phyloP scores from a whole-genome alignment of 306 rosid species.

The Dicorynia guianensis region DNA sequence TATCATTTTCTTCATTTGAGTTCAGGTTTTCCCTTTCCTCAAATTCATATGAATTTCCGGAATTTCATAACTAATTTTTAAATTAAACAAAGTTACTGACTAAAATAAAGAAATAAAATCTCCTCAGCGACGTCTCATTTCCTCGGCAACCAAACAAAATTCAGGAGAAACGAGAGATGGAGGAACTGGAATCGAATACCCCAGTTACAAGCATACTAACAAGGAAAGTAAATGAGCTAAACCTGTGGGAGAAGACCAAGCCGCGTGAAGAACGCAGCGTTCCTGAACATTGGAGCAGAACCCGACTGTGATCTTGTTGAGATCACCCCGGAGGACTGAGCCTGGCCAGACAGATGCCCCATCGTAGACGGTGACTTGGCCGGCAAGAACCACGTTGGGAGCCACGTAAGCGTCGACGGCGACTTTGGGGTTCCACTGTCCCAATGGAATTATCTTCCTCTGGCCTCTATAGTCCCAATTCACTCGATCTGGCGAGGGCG shows the following conservation, averaged over 20 bases:
- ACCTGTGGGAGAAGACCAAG: slow-evolving; percentile 99
- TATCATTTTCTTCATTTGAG: neutral
- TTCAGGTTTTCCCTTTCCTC: neutral
- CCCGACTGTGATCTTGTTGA: slow-evolving; percentile 92
- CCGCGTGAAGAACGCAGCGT: slow-evolving; percentile 89
- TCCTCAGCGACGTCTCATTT: neutral
- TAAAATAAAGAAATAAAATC: neutral
- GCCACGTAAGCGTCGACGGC: slow-evolving; percentile 99
- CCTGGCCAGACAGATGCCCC: slow-evolving; percentile 99
- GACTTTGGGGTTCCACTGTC: slow-evolving; percentile 92
- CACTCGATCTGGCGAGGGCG: slow-evolving; percentile 81
- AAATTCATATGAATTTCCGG: neutral
- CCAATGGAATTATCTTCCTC: slow-evolving; percentile 85
- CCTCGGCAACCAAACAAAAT: slow-evolving; percentile 10
- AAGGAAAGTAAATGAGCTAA: neutral
- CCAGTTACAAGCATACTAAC: neutral
- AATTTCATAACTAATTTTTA: neutral
- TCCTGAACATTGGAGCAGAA: slow-evolving; percentile 96
- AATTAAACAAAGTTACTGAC: neutral
- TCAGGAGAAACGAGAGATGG: neutral
- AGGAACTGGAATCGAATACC: neutral
- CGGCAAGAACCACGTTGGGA: slow-evolving; percentile 96
- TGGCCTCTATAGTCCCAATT: slow-evolving; percentile 99
- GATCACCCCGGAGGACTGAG: slow-evolving; percentile 95
- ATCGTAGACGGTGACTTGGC: slow-evolving; percentile 91